phyloP scores from a whole-genome alignment of 2,329 filamentous ascomycete species.

The Penicillium sp. region DNA sequence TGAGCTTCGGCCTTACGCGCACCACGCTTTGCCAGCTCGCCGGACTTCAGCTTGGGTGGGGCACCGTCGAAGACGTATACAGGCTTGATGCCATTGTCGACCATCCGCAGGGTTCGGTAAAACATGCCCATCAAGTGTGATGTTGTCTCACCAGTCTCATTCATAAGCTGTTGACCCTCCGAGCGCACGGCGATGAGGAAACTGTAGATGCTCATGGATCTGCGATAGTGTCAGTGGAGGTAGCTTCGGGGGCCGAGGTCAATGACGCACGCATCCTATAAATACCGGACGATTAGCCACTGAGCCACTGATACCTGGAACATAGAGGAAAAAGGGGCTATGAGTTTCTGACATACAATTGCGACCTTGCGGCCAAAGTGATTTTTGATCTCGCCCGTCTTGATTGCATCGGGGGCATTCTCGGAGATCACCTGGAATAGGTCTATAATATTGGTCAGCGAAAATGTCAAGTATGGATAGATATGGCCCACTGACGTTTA shows the following conservation, averaged over 20 bases:
- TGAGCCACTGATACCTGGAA: conserved; percentile 8
- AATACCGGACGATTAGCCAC: conserved; percentile 14
- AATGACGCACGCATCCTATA: conserved; percentile 59
- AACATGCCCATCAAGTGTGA: conserved; percentile 99
- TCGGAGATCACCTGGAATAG: conserved; percentile 83
- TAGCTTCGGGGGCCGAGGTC: not conserved
- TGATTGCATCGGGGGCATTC: conserved; percentile 92
- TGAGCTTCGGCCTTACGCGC: conserved; percentile 91
- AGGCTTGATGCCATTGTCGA: conserved; percentile 98
- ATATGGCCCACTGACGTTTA: conserved; percentile 45
- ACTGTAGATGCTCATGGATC: conserved; percentile 98
- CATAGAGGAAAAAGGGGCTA: not conserved
- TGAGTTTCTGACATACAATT: conserved; percentile 65
- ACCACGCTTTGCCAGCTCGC: conserved; percentile 93
- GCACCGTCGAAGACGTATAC: conserved; percentile 97
- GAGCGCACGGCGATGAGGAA: conserved; percentile 97
- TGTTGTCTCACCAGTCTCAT: conserved; percentile 91
- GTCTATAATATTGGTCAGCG: conserved; percentile 45
- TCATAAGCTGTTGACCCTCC: conserved; percentile 94
- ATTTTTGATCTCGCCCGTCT: conserved; percentile 97
- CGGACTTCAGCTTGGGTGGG: conserved; percentile 95
- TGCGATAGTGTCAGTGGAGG: conserved; percentile 37
- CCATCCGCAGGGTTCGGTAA: conserved; percentile 96
- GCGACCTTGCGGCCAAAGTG: conserved; percentile 98
- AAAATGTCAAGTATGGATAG: conserved; percentile 49